phyloP scores from a whole-genome alignment of 306 rosid species.

The Pyrus betulifolia region DNA sequence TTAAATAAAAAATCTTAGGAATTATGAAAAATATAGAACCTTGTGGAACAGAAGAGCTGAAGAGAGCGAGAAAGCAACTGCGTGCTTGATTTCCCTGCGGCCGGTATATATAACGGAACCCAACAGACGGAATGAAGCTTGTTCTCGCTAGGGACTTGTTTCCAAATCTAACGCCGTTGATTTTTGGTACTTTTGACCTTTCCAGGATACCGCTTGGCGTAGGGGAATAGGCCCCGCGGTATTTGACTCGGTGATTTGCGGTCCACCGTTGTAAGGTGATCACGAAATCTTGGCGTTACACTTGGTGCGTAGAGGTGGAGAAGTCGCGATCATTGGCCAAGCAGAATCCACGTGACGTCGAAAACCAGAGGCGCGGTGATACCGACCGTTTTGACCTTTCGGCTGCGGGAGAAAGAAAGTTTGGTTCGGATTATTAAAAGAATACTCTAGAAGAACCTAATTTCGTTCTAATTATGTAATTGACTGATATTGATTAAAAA shows the following conservation, averaged over 20 bases:
- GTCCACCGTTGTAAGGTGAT: not conserved
- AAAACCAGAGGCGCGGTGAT: not conserved
- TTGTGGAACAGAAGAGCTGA: not conserved
- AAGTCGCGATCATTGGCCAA: not conserved
- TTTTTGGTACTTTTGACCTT: too few species aligned
- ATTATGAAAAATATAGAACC: not conserved
- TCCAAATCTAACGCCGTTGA: not conserved
- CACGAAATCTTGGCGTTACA: not conserved
- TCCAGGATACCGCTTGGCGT: constrained; percentile 4
- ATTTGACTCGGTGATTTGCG: not conserved
- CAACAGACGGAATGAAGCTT: not conserved
- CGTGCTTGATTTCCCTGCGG: not conserved
- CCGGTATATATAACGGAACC: not conserved
- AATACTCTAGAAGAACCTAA: not conserved
- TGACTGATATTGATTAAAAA: too few species aligned
- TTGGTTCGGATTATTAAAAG: not conserved
- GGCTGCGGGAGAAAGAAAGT: not conserved
- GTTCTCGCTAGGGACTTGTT: not conserved
- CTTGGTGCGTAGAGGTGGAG: not conserved
- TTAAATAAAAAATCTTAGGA: not conserved
- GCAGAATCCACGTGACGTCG: not conserved
- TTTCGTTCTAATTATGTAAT: not conserved
- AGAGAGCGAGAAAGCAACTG: not conserved
- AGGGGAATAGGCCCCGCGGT: not conserved
- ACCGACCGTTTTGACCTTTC: not conserved